Base-by-base conservation (phyloP, 2,329 filamentous ascomycete genomes). In the Fusarium albosuccineum region DNA sequence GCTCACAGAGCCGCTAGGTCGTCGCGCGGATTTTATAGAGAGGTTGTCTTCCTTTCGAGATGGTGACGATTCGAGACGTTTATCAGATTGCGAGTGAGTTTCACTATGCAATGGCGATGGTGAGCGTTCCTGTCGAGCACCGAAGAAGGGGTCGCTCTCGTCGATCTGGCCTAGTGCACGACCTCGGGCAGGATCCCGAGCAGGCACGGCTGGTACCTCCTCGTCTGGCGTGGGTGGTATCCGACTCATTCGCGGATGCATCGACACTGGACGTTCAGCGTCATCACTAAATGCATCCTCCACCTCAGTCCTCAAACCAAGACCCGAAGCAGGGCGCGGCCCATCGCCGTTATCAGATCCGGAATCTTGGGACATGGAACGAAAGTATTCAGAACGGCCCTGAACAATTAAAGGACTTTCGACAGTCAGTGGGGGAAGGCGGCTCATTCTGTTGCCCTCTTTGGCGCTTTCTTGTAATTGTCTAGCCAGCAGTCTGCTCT, bases 401-500 rank as follows among this genome's bases (percentile, higher is more conserved):
- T 92, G 91, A 26, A 88, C 76, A 79, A 93, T 81, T 60, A 97
- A 84, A 54, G 95, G 94, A 72, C 93, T 93, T 62, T 92, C 91
- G 37, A 93, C 91, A 17, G 92, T 93, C 61, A 94, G 83, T 7
- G 94, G 93, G 4, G 94, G 93, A 42, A 98, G 82, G 41, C 95
- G 88, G 80, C 94, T 97, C 80, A 97, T 87, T 60, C 94, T 88
- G 68, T 90, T 89, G 50, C 92, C 94, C 65, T 87, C 87, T 74
- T 87, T 89, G 74, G 88, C 87, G 67, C 88, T 90, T 70, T 96
- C 91, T 77, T 97, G 91, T 64, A 99, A 88, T 79, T 97, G 92
- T 80, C 89, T 92, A 39, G 94, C 94, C 52, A 99, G 86, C 72
- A 97, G 82, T 60, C 95, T 91, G 72, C 94, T 97, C 76, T 98